Conservation (phyloP, 192 early-diverging fungal genomes). For the Coemansia sp. region DNA sequence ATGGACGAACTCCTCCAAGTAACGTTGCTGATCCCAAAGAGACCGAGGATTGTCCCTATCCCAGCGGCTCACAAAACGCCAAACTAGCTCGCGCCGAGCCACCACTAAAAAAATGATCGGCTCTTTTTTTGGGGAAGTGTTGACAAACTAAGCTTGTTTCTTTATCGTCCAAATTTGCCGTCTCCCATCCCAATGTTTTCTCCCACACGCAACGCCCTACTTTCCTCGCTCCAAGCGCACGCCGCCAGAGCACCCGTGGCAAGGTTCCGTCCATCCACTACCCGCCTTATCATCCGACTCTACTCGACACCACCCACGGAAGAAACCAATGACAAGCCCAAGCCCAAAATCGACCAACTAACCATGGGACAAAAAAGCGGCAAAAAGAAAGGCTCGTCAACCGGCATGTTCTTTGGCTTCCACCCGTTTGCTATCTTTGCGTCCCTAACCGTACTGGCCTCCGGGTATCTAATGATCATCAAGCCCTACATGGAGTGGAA, state of each 20-base stretch:
- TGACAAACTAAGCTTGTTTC: background rate
- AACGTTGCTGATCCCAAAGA: background rate
- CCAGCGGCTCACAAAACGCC: background rate
- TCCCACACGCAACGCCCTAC: background rate
- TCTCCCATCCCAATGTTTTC: background rate
- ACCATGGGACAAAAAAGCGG: constrained; percentile 35
- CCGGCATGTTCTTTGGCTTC: constrained; percentile 21
- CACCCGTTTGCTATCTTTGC: constrained; percentile 33
- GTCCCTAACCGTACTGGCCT: constrained; percentile 16
- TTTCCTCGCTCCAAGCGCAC: constrained; percentile 7
- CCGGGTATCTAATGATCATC: constrained; percentile 31
- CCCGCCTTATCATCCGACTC: background rate
- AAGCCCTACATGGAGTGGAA: constrained; percentile 40
- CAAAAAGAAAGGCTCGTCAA: background rate
- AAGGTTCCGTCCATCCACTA: background rate
- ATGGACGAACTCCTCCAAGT: too few relatives aligned
- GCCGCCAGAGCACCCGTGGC: background rate
- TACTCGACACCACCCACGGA: background rate
- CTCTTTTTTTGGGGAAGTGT: background rate
- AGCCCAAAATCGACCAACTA: constrained; percentile 19
- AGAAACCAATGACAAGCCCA: background rate
- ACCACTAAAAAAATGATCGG: background rate
- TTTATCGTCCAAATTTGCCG: background rate
- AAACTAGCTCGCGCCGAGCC: background rate
- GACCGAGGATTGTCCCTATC: background rate